phyloP scores from a whole-genome alignment of 2,329 filamentous ascomycete genomes.

The Xylariaceae sp. region DNA sequence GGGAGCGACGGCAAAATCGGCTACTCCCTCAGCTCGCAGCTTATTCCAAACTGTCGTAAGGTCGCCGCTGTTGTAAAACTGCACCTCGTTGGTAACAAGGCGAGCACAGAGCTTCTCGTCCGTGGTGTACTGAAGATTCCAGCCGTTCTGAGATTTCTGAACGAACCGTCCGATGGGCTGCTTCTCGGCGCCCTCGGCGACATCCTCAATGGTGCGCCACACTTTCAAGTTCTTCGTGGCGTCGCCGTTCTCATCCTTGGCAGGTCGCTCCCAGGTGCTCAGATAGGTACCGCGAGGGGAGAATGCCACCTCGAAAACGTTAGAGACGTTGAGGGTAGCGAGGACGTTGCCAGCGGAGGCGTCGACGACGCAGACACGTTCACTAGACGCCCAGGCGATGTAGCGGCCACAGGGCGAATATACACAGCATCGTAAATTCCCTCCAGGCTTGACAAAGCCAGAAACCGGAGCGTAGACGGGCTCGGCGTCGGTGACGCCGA shows the following conservation, averaged over 20 bases:
- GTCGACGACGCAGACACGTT: constrained; percentile 81
- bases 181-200: constrained; percentile 57
- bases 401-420: constrained; percentile 96
- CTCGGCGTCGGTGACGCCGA: constrained; percentile 87
- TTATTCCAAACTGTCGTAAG: constrained; percentile 90
- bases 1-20: constrained; percentile 83
- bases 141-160: constrained; percentile 90
- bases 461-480: constrained; percentile 80
- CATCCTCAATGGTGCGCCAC: constrained; percentile 76
- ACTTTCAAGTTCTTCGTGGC: constrained; percentile 96
- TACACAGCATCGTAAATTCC: constrained; percentile 87
- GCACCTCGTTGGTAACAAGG: constrained; percentile 92
- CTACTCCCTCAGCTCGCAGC: constrained; percentile 82
- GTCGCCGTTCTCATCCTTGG: constrained; percentile 89
- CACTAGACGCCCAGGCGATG: constrained; percentile 89
- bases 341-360: constrained; percentile 69
- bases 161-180: constrained; percentile 83
- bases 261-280: constrained; percentile 92
- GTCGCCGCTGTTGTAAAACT: constrained; percentile 89
- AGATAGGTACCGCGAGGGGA: constrained; percentile 88
- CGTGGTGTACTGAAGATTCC: constrained; percentile 94
- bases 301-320: constrained; percentile 92
- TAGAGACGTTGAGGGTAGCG: constrained; percentile 68
- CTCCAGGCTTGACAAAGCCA: constrained; percentile 82
- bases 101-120: constrained; percentile 94